These are phyloP conservation scores for Phaeomoniella chlamydospora DNA, from an alignment of 2,329 filamentous ascomycete genomes.

Conservation along the genomic window DNA sequence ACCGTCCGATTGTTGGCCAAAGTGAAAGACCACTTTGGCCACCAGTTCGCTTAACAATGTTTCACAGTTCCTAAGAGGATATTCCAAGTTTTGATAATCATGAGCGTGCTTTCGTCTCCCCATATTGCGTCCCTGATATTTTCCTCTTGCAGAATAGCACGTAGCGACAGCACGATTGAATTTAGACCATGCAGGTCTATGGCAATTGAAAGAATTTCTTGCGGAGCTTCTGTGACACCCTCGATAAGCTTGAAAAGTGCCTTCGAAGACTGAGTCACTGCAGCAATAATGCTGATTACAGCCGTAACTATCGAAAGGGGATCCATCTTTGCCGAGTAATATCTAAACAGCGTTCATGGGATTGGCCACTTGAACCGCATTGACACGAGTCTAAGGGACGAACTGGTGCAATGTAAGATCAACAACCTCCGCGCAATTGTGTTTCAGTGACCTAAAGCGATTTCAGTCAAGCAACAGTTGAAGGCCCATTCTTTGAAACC, in stretches of 20 bases:
- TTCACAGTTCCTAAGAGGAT: not conserved
- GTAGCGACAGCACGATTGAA: constrained; percentile 1
- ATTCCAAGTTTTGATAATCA: not conserved
- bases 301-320: not conserved
- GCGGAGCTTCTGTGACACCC: not conserved
- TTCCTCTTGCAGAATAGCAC: not conserved
- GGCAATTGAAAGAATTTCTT: not conserved
- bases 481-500: no score
- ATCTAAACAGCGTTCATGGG: no score
- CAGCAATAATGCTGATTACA: not conserved
- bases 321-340: no score
- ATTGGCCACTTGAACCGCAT: no score
- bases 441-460: no score
- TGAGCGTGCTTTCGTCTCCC: constrained; percentile 1
- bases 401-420: no score
- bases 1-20: not conserved
- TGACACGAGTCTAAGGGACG: no score
- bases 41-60: constrained; percentile 1
- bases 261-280: constrained; percentile 1
- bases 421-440: no score
- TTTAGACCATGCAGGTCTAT: constrained; percentile 1
- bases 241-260: constrained; percentile 1
- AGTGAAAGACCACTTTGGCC: not conserved
- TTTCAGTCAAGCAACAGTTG: no score
- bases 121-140: constrained; percentile 1